These are phyloP conservation scores for Sporobolomyces roseus DNA, from an alignment of 768 basidiomycete species.

Conservation along the genomic window DNA sequence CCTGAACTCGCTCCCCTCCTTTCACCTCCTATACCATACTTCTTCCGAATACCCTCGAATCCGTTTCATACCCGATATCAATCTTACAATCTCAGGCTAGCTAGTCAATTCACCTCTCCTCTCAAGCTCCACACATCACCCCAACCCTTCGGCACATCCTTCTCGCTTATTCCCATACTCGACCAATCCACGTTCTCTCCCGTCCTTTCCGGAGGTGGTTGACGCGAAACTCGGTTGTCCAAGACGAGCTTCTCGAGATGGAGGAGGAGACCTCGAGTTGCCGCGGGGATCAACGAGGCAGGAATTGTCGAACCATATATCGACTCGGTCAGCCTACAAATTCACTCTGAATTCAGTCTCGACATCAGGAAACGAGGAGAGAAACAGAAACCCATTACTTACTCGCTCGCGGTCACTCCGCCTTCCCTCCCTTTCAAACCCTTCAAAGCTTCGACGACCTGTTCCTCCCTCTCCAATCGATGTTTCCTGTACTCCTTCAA, in stretches of 20 bases:
- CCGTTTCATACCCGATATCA: not conserved
- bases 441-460: conserved; percentile 57
- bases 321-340: conserved; percentile 57
- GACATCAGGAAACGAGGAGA: not conserved
- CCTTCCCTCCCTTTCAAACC: conserved; percentile 30
- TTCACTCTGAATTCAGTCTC: not conserved
- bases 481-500: conserved; percentile 74
- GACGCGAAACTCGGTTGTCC: conserved; percentile 59
- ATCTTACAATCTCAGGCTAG: not conserved
- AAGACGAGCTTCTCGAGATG: conserved; percentile 69
- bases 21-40: too few relatives aligned
- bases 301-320: conserved; percentile 70
- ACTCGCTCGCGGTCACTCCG: conserved; percentile 47
- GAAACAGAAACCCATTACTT: conserved; percentile 17
- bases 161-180: not conserved
- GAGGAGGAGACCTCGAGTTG: conserved; percentile 63
- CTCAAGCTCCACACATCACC: not conserved
- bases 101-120: conserved; percentile 2
- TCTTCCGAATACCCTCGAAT: not conserved
- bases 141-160: conserved; percentile 6
- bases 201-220: not conserved
- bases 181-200: not conserved
- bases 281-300: conserved; percentile 65
- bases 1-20: not conserved
- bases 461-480: conserved; percentile 71